Conservation (phyloP, 805 yeast genomes). For the Candida xyloterini region DNA sequence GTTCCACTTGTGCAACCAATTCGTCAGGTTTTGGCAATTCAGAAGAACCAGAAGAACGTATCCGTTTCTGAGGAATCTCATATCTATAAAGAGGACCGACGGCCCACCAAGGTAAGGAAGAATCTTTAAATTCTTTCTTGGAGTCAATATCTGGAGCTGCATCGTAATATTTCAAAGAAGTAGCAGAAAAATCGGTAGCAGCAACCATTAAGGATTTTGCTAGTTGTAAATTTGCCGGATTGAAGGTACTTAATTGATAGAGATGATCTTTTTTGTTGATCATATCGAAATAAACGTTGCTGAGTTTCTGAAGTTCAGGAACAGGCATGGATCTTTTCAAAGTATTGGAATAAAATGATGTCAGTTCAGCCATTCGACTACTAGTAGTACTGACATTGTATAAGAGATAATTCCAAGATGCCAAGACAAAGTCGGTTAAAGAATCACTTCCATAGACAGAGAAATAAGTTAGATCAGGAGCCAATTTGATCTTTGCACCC, state of each 20-base stretch:
- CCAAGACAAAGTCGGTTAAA: conserved; percentile 32
- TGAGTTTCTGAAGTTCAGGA: conserved; percentile 24
- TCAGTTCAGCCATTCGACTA: conserved; percentile 21
- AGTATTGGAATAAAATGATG: conserved; percentile 16
- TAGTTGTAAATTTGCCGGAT: conserved; percentile 19
- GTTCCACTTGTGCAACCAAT: conserved; percentile 20
- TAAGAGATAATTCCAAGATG: conserved; percentile 33
- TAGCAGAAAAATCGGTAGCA: conserved; percentile 28
- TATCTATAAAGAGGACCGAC: conserved; percentile 22
- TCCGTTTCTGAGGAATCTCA: conserved; percentile 16
- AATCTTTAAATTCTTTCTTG: conserved; percentile 20
- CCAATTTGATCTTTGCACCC: conserved; percentile 34
- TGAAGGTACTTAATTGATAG: conserved; percentile 31
- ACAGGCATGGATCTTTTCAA: conserved; percentile 25
- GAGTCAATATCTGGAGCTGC: conserved; percentile 3
- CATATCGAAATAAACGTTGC: conserved; percentile 34
- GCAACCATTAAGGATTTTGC: conserved; percentile 29
- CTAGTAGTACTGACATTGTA: conserved; percentile 24
- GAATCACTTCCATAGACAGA: conserved; percentile 29
- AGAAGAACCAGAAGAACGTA: conserved; percentile 5
- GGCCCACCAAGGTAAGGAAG: conserved; percentile 33
- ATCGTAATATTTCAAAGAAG: conserved; percentile 11
- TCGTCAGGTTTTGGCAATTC: conserved; percentile 12
- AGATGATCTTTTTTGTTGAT: conserved; percentile 23
- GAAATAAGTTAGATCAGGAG: conserved; percentile 25